These are phyloP conservation scores for Ilex asprella DNA, from an alignment of 257 asterid species.

Conservation along the genomic window DNA sequence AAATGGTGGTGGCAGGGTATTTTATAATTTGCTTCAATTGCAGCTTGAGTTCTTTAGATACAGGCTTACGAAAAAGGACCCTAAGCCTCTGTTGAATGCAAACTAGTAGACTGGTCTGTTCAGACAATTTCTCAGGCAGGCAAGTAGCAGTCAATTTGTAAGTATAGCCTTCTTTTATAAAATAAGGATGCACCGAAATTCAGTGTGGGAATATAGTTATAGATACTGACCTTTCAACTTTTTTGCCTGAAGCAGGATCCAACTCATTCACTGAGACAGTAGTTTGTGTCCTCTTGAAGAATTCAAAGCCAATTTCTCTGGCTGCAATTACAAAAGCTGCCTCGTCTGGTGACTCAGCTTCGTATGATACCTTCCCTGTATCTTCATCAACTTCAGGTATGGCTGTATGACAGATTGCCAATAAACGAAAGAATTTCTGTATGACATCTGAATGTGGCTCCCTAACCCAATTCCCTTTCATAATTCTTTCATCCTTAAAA, in stretches of 20 bases:
- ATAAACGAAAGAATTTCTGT: constrained; percentile 64
- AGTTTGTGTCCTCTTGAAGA: constrained; percentile 67
- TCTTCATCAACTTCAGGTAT: constrained; percentile 78
- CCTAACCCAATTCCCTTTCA: constrained; percentile 60
- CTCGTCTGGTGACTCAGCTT: constrained; percentile 97
- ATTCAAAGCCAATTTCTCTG: constrained; percentile 82
- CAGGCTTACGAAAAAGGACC: background rate
- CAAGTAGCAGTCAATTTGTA: background rate
- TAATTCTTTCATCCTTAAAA: constrained; percentile 67
- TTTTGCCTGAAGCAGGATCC: constrained; percentile 48
- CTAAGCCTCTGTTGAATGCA: no score
- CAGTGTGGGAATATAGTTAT: background rate
- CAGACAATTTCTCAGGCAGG: background rate
- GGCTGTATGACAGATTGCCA: constrained; percentile 90
- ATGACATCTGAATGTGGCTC: constrained; percentile 49
- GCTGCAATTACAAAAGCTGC: constrained; percentile 97
- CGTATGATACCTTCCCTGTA: constrained; percentile 59
- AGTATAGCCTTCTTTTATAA: background rate
- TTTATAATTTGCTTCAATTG: no score
- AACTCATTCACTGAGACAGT: constrained; percentile 60
- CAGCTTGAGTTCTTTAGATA: background rate
- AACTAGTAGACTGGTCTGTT: background rate
- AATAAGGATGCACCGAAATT: no score
- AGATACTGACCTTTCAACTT: constrained; percentile 60
- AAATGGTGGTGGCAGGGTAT: no score